Base-by-base conservation (phyloP, 2,329 filamentous ascomycete genomes). In the Penicillium sp. region DNA sequence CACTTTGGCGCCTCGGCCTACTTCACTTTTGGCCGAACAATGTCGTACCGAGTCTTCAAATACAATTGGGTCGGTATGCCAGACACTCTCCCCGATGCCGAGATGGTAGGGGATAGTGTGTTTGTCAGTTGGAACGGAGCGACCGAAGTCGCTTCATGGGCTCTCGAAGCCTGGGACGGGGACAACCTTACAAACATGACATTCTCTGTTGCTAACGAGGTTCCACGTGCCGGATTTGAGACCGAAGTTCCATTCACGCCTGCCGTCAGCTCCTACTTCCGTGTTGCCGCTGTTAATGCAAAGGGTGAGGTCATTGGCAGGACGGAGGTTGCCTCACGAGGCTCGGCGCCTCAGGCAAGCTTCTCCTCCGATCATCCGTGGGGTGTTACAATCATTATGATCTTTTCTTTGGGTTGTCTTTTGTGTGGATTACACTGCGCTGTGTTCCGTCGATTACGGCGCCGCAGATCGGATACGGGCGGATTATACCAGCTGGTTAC, bases 41-140 rank as follows among this genome's bases (percentile, higher is more conserved):
- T 82, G 67, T 84, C 81, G 52, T 87, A 87, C 63, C 79, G 84
- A 19, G 80, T 78, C 0, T 81, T 82, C 72, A 83, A 83, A 63
- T 60, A 58, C 3, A 73, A 79, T 57, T 87, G 84, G 82, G 75
- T 78, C 4, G 82, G 80, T 0, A 68, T 71, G 9, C 82, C 83
- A 1, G 74, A 71, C 16, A 78, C 78, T 26, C 22, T 62, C 2
- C 71, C 71, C 0, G 68, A 69, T 22, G 57, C 63, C 16, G 64
- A 49, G 1, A 21, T 70, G 2, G 42, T 55, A 1, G 58, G 49
- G 2, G 56, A 62, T 0, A 60, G 57, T 29, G 60, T 63, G 11
- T 70, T 63, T 42, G 71, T 73, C 29, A 74, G 71, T 53, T 75
- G 72, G 72, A 75, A 75, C 43, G 72, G 72, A 27, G 72, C 72